These are phyloP conservation scores for Testicularia cyperi DNA, from an alignment of 1,284 basidiomycete species.

Conservation along the genomic window DNA sequence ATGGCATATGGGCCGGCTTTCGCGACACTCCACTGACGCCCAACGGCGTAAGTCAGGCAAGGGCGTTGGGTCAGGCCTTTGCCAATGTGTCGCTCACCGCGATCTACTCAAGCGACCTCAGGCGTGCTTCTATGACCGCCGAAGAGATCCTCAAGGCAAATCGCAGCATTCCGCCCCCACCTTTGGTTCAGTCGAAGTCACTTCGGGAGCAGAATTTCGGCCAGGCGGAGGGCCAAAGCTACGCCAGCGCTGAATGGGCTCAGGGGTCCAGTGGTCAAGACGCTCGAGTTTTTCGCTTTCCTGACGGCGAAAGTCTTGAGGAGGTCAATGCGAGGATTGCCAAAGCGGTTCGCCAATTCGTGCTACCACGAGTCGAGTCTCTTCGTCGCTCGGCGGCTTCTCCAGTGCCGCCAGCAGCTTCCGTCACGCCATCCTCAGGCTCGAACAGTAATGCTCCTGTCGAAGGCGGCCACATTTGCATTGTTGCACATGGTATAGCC, in stretches of 20 bases:
- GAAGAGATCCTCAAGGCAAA: slow-evolving; percentile 65
- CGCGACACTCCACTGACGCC: slow-evolving; percentile 77
- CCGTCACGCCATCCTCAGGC: no score
- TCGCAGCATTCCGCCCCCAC: slow-evolving; percentile 65
- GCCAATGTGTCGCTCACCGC: slow-evolving; percentile 67
- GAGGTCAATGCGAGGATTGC: slow-evolving; percentile 71
- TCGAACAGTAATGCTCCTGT: no score
- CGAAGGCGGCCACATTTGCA: slow-evolving; percentile 66
- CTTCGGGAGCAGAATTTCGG: slow-evolving; percentile 68
- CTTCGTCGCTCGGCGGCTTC: slow-evolving; percentile 22
- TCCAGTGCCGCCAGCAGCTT: no score
- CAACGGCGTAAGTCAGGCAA: slow-evolving; percentile 85
- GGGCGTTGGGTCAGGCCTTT: slow-evolving; percentile 71
- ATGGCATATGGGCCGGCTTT: slow-evolving; percentile 75
- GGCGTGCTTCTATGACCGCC: slow-evolving; percentile 75
- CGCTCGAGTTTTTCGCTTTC: slow-evolving; percentile 67
- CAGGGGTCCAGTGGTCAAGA: slow-evolving; percentile 46
- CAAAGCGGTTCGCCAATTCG: slow-evolving; percentile 66
- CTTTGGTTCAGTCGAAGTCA: slow-evolving; percentile 63
- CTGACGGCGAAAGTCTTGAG: slow-evolving; percentile 72
- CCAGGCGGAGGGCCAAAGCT: slow-evolving; percentile 70
- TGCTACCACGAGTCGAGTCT: slow-evolving; percentile 67
- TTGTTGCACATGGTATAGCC: slow-evolving; percentile 79
- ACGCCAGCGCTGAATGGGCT: slow-evolving; percentile 53
- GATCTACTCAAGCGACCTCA: slow-evolving; percentile 78